phyloP scores from a whole-genome alignment of 805 yeast genomes.

The Nakazawaea laoshanensis region DNA sequence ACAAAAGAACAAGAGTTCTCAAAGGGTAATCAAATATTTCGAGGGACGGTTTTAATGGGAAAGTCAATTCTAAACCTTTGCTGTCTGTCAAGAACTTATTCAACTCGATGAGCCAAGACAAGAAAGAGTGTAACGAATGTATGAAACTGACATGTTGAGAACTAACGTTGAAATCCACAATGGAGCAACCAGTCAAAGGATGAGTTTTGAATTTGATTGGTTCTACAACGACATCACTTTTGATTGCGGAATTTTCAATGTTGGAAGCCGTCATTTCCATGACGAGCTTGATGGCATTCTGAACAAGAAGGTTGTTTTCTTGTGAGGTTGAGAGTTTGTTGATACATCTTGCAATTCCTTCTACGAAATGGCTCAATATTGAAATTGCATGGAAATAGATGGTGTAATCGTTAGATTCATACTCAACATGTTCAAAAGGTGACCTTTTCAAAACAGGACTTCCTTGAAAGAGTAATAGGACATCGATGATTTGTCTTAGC shows the following conservation, averaged over 20 bases:
- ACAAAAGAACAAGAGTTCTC: constrained; percentile 63
- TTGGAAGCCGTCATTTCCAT: constrained; percentile 21
- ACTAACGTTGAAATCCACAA: constrained; percentile 34
- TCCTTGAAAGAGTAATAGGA: constrained; percentile 67
- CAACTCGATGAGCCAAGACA: constrained; percentile 64
- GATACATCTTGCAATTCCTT: constrained; percentile 40
- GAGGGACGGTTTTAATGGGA: constrained; percentile 9
- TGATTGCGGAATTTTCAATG: constrained; percentile 25
- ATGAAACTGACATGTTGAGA: constrained; percentile 54
- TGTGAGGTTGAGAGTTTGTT: constrained; percentile 14
- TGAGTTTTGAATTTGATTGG: background rate
- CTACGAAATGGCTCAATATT: constrained; percentile 56
- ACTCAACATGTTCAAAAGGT: constrained; percentile 76
- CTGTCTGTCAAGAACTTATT: constrained; percentile 21
- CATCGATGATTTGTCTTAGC: constrained; percentile 53
- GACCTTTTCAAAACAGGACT: constrained; percentile 70
- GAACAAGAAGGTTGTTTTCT: constrained; percentile 12
- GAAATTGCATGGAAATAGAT: constrained; percentile 62
- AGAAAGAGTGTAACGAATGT: constrained; percentile 72
- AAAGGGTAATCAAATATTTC: constrained; percentile 64
- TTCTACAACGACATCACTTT: constrained; percentile 12
- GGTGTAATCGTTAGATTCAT: constrained; percentile 79
- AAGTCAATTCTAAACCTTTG: constrained; percentile 15
- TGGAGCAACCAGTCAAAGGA: constrained; percentile 15
- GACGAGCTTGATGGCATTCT: constrained; percentile 24